A percentile compares a stretch with the other conserved stretches of the same genome.
phyloP scores from a whole-genome alignment of 139 green algal genomes.

The Picochlorum sp. region DNA sequence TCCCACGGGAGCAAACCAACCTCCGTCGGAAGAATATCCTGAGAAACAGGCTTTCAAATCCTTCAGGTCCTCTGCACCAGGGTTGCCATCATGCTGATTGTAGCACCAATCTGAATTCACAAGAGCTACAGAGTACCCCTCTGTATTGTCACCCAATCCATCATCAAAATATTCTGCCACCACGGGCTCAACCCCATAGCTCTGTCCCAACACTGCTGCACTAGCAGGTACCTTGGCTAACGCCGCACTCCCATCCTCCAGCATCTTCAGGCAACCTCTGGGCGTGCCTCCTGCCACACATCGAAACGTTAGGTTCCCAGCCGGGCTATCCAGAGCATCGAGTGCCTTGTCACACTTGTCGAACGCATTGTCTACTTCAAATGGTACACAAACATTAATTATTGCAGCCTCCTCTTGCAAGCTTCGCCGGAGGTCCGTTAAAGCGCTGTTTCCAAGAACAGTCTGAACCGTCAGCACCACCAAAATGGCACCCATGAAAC shows the following conservation, averaged over 20 bases:
- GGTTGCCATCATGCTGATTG: conserved; percentile 2
- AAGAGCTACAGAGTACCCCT: conserved; percentile 7
- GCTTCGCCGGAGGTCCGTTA: no score
- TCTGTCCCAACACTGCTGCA: not conserved
- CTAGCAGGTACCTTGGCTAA: conserved; percentile 3
- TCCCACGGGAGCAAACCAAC: conserved; percentile 6
- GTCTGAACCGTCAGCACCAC: no score
- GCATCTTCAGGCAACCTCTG: conserved; percentile 3
- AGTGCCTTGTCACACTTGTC: not conserved
- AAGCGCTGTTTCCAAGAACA: no score
- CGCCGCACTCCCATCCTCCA: not conserved
- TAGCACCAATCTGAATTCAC: conserved; percentile 2
- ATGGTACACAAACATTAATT: not conserved
- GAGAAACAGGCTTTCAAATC: conserved; percentile 7
- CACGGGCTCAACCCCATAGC: not conserved
- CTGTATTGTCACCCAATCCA: not conserved
- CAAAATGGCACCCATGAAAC: no score
- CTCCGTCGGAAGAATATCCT: conserved; percentile 5
- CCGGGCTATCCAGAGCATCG: not conserved
- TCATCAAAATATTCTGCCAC: not conserved
- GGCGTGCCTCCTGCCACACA: not conserved
- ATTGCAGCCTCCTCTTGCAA: not conserved
- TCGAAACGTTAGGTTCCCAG: not conserved
- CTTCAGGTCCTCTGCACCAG: not conserved
- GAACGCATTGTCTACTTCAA: not conserved